Base-by-base conservation (phyloP, 225 moss, liverwort and hornwort species). In the Lunularia cruciata region DNA sequence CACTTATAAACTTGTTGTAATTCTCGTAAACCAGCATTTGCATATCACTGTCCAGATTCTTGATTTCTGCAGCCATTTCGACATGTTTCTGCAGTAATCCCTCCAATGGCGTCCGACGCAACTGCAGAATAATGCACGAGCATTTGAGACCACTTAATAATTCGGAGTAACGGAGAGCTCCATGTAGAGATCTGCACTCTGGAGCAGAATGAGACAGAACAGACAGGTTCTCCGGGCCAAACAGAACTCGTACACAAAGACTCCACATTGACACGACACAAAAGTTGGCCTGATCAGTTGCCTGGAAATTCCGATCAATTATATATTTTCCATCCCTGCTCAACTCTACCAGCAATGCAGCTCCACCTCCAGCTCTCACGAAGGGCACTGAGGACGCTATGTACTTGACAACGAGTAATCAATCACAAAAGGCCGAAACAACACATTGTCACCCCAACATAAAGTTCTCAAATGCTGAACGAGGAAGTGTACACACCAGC, bases 21-120 rank as follows among this genome's bases (percentile, higher is more conserved):
- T 98, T 98, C 74, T 98, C 92, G 71, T 89, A 93, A 31, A 98
- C 93, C 72, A 96, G 80, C 85, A 91, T 80, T 80, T 91, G 89
- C 89, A 88, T 88, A 61, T 89, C 89, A 30, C 85, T 91, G 72
- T 98, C 91, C 64, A 88, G 13, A 65, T 89, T 91, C 78, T 86
- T 98, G 31, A 89, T 88, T 75, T 93, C 91, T 63, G 91, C 83
- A 58, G 84, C 98, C 93, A 91, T 87, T 84, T 88, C 89, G 49
- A 77, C 86, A 75, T 83, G 86, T 61, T 88, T 91, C 76, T 98
- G 98, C 63, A 98, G 82, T 63, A 87, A 79, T 25, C 80, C 85
- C 71, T 92, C 82, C 66, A 92, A 49, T 23, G 82, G 79, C 47
- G 75, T 78, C 36, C 82, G 71, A 38, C 72, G 79, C 81, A 85